Base-by-base conservation (phyloP, 2,329 filamentous ascomycete species). In the Botrytis hyacinthi region DNA sequence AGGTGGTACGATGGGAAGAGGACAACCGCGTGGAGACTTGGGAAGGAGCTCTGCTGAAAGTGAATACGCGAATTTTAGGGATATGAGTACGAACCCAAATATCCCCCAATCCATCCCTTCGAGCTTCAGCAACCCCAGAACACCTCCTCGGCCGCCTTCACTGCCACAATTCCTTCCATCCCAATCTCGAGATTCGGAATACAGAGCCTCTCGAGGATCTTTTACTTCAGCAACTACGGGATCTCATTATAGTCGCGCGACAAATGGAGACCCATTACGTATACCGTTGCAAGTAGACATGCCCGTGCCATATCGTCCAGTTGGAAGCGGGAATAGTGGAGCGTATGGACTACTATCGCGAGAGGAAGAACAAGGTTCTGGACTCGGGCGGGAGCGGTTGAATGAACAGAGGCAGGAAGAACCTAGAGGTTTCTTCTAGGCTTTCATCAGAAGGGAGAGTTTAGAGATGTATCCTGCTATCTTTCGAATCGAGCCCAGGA, bases 201-300 rank as follows among this genome's bases (percentile, higher is more conserved):
- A 42, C 12, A 37, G 18, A 42, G 26, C 4, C n/a, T 57, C 66
- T 0, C 7, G 18, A 42, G 9, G 18, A 16, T 69, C 66, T 14
- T 57, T 69, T n/a, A 18, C 37, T 5, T 69, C 66, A 3, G 35
- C 7, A 42, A 29, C 35, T 4, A 29, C 46, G 16, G 65, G 65
- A 14, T 68, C 65, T 10, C 35, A 48, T 22, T 68, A 68, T 42
- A 68, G 65, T 29, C 65, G 65, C 16, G 48, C 35, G 46, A 68
- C 65, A 18, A 57, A 26, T 10, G 65, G 46, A 46, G 65, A 54
- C 14, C 35, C 35, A 1, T 35, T 68, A 20, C 46, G n/a, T 7
- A 29, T 16, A 8, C 46, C 65, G 26, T 9, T 29, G 9, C 26
- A 18, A 12, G 9, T 54, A 20, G 46, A 68, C 42, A 40, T 42